A percentile compares a stretch with the other conserved stretches of the same genome.
These are phyloP conservation scores for Sclerotinia nivalis DNA, from an alignment of 2,329 filamentous ascomycete genomes.

Conservation along the genomic window DNA sequence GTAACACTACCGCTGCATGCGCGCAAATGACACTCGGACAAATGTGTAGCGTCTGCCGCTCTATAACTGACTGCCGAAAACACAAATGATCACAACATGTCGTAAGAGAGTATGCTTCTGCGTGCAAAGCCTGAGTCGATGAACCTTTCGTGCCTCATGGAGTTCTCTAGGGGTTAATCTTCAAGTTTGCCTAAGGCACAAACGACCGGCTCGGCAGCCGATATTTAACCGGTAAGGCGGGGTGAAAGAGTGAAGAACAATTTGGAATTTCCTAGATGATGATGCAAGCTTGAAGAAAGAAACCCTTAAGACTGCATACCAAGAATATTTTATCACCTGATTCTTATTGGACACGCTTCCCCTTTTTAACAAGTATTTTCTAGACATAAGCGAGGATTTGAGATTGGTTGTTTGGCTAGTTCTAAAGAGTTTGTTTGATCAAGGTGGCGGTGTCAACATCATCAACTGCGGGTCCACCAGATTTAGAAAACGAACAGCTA, in stretches of 20 bases:
- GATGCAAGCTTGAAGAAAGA: constrained; percentile 4
- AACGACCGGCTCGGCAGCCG: not conserved
- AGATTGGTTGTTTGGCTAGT: constrained; percentile 14
- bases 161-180: not conserved
- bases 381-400: not conserved
- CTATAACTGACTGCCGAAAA: constrained; percentile 1
- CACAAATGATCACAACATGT: not conserved
- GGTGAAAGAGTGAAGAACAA: constrained; percentile 6
- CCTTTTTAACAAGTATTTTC: not conserved
- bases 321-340: constrained; percentile 12
- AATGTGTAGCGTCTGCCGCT: not conserved
- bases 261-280: constrained; percentile 3
- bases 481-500: not conserved
- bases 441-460: constrained; percentile 9
- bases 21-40: not conserved
- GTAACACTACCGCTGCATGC: not conserved
- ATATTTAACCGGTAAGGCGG: constrained; percentile 13
- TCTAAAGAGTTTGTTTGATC: not conserved
- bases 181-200: not conserved
- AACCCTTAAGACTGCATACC: constrained; percentile 13
- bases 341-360: not conserved
- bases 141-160: not conserved
- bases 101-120: not conserved
- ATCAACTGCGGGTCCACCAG: not conserved
- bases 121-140: not conserved